These are phyloP conservation scores for Malus hybrid DNA, from an alignment of 331 rosid species.

Conservation along the genomic window DNA sequence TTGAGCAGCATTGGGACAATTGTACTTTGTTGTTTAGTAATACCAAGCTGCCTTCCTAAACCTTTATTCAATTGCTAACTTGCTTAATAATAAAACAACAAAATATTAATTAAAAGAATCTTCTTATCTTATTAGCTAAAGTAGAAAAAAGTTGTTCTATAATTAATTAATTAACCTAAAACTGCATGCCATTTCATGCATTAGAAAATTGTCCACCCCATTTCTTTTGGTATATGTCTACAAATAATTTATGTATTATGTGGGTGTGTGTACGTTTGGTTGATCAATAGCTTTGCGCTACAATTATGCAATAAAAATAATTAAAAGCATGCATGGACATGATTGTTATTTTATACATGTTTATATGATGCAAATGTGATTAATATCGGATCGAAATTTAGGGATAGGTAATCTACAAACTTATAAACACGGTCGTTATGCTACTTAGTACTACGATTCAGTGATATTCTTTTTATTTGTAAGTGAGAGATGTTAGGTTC, in stretches of 20 bases:
- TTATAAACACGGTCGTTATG: too few species aligned
- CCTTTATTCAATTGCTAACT: background rate
- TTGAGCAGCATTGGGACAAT: slow-evolving; percentile 4
- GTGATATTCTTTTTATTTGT: too few species aligned
- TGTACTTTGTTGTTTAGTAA: background rate
- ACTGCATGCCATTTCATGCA: background rate
- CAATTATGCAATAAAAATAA: background rate
- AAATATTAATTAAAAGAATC: background rate
- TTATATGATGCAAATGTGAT: background rate
- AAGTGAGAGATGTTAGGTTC: too few species aligned
- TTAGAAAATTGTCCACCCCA: background rate
- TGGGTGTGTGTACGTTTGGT: background rate
- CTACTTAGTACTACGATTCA: too few species aligned
- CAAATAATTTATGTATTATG: background rate
- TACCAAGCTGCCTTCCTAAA: background rate
- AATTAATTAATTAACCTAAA: background rate
- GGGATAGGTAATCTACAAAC: too few species aligned
- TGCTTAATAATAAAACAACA: background rate
- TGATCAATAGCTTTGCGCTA: background rate
- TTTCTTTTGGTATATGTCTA: background rate
- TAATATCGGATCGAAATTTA: too few species aligned
- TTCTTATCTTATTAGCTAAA: background rate
- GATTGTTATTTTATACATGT: background rate
- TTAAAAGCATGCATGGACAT: background rate
- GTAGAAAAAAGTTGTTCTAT: background rate